These are phyloP conservation scores for Aspergillus ostianus DNA, from an alignment of 495 filamentous ascomycete species.

Conservation along the genomic window DNA sequence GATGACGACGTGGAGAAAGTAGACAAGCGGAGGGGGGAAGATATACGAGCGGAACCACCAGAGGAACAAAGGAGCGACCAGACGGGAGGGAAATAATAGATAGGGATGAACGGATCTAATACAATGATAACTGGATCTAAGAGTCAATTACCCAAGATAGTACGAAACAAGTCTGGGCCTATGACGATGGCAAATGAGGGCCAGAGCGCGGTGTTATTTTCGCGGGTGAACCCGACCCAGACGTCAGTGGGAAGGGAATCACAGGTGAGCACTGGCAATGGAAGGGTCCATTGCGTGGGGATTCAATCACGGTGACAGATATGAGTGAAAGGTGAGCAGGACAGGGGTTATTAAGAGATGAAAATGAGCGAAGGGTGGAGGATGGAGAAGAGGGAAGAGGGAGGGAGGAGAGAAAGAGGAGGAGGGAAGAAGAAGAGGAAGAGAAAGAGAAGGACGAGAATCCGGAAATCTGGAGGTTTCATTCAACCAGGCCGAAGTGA, in stretches of 20 bases:
- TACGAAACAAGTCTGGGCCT: neutral
- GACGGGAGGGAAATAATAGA: no score
- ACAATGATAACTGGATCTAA: neutral
- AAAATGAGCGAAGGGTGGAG: constrained; percentile 12
- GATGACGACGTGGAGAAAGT: constrained; percentile 10
- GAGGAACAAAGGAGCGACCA: neutral
- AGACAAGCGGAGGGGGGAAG: neutral
- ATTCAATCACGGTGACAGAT: constrained; percentile 7
- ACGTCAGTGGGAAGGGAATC: constrained; percentile 20
- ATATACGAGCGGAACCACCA: neutral
- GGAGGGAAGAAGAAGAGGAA: constrained; percentile 11
- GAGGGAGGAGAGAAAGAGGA: constrained; percentile 13
- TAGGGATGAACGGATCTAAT: no score
- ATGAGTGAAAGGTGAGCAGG: constrained; percentile 17
- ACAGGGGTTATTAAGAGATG: constrained; percentile 2
- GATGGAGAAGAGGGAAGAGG: constrained; percentile 16
- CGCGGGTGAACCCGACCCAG: constrained; percentile 19
- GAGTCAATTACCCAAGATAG: neutral
- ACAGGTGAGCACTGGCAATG: constrained; percentile 17
- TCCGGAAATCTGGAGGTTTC: neutral
- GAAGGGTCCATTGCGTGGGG: constrained; percentile 19
- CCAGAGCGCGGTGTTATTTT: constrained; percentile 18
- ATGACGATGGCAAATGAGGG: constrained; percentile 15
- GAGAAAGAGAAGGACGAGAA: neutral
- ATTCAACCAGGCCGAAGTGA: neutral